These are phyloP conservation scores for Syncephalis plumigaleata DNA, from an alignment of 371 early-diverging fungal species.

Conservation along the genomic window DNA sequence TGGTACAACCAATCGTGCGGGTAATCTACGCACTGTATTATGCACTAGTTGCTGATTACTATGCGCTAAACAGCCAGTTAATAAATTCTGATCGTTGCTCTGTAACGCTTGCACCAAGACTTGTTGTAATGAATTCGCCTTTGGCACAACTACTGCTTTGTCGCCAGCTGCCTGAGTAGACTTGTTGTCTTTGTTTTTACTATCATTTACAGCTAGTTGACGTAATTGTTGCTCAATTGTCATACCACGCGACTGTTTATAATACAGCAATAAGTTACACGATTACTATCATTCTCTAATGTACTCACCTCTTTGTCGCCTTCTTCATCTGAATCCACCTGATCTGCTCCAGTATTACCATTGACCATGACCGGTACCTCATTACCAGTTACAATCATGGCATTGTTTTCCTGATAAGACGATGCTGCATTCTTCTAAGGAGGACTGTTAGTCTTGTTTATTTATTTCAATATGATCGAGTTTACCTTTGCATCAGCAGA, in stretches of 20 bases:
- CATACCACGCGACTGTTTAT: constrained; percentile 13
- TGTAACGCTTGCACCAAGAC: constrained; percentile 62
- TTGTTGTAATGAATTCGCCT: constrained; percentile 41
- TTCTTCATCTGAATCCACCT: too few relatives aligned
- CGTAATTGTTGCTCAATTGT: constrained; percentile 22
- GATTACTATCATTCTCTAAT: too few relatives aligned
- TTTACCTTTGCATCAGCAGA: too few relatives aligned
- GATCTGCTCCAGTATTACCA: too few relatives aligned
- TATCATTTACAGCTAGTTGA: constrained; percentile 13
- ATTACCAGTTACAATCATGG: too few relatives aligned
- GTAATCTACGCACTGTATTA: constrained; percentile 47
- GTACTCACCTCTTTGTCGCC: too few relatives aligned
- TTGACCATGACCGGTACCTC: too few relatives aligned
- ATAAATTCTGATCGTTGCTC: constrained; percentile 37
- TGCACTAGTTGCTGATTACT: constrained; percentile 38
- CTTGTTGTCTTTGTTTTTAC: constrained; percentile 6
- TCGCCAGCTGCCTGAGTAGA: constrained; percentile 9
- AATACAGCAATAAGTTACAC: too few relatives aligned
- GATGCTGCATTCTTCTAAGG: too few relatives aligned
- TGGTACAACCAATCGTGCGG: constrained; percentile 51
- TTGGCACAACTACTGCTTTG: constrained; percentile 15
- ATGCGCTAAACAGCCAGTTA: constrained; percentile 46
- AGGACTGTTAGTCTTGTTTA: too few relatives aligned
- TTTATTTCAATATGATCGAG: too few relatives aligned
- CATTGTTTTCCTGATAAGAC: too few relatives aligned